Conservation (phyloP, 1,284 basidiomycete species). For the Bjerkandera adusta region DNA sequence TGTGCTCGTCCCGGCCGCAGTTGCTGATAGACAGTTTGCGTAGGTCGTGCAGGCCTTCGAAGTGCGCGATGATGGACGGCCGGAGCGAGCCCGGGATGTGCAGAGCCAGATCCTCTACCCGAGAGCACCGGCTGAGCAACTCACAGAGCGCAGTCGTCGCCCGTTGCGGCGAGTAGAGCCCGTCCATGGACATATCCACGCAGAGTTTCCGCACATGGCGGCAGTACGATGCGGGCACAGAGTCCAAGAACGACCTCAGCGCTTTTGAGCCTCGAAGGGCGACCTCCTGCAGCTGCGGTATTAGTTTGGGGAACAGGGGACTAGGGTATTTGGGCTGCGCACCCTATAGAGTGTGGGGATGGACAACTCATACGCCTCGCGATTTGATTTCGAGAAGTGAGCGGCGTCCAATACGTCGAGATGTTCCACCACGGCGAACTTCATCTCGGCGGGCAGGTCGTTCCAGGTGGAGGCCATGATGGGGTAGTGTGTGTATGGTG, state of each 20-base stretch:
- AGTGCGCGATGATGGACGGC: constrained; percentile 48
- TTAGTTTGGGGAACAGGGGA: not conserved
- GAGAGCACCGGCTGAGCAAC: constrained; percentile 48
- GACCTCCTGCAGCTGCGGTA: constrained; percentile 32
- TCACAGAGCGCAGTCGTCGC: constrained; percentile 46
- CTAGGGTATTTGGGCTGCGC: too few relatives aligned
- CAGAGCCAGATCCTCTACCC: constrained; percentile 49
- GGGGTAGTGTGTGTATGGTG: not conserved
- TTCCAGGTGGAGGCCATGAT: constrained; percentile 38
- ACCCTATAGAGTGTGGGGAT: constrained; percentile 60
- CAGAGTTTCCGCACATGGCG: constrained; percentile 53
- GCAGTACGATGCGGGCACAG: constrained; percentile 54
- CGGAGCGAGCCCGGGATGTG: constrained; percentile 52
- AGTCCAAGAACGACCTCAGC: constrained; percentile 49
- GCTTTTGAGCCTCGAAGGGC: constrained; percentile 42
- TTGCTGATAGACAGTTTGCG: constrained; percentile 53
- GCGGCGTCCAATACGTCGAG: constrained; percentile 43
- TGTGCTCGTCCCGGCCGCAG: constrained; percentile 44
- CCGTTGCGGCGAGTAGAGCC: constrained; percentile 12
- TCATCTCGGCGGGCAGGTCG: constrained; percentile 62
- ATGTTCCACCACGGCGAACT: constrained; percentile 50
- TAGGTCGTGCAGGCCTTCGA: constrained; percentile 43
- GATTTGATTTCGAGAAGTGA: constrained; percentile 42
- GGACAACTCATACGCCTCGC: constrained; percentile 48
- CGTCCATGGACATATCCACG: constrained; percentile 41